Evolutionary conservation across 1,139 yeast species (phyloP), one percentile per base, ranked within the genome.

Genomic region (Ogataea hybrid): DNA sequence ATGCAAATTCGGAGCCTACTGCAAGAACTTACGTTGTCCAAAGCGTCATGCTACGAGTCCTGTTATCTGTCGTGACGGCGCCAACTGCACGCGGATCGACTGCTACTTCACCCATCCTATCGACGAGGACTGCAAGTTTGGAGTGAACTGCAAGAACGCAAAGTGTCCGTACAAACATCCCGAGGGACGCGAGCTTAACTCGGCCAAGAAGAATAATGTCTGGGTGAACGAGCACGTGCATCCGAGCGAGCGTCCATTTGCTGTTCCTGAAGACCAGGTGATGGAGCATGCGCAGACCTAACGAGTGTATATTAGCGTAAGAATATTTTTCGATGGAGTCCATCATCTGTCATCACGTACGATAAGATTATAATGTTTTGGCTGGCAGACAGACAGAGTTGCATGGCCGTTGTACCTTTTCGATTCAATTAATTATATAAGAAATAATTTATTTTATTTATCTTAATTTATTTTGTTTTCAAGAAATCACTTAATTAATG

Each of bases 101-200:
- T 88, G 97, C 67, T 72, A 77, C 37, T 88, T 86, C 62, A 74
- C 84, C 17, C 97, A 88, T 63, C 95, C 95, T 33, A 67, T 85
- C 37, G 72, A 73, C 49, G 90, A 84, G 57, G 81, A 75, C 41
- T 88, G 97, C 68, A 84, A 85, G 54, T 88, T 81, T 64, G 95
- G 89, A 12, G 69, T 70, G 44, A 77, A 77, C 50, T 88, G 97
- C 67, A 75, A 73, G 50, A 86, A 85, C 61, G 70, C 70, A 43
- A 68, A 70, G 43, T 88, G 97, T 70, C 65, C 80, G 57, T 88
- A 71, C 65, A 75, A 75, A 56, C 97, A 88, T 64, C 95, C 96
- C 15, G 82, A 78, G 43, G 94, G 85, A 9, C 75, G 92, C 56
- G 69, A 64, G 32, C 39, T 56, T 39, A 37, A 39, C 30, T 16